phyloP scores from a whole-genome alignment of 2,329 filamentous ascomycete genomes.

The Ceratocystis huliohia region DNA sequence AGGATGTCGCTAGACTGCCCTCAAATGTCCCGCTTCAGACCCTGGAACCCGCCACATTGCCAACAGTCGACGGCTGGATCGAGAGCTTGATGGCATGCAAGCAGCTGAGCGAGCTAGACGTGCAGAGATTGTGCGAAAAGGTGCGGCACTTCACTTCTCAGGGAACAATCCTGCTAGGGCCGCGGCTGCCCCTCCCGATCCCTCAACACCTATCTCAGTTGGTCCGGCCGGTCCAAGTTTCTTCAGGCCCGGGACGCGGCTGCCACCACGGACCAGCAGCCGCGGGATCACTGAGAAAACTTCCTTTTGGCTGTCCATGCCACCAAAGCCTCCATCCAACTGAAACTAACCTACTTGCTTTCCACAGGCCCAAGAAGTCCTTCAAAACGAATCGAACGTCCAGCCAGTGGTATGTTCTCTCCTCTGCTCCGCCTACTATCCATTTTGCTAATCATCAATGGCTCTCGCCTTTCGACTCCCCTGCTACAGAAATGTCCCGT shows the following conservation, averaged over 20 bases:
- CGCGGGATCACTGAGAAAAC: constrained; percentile 38
- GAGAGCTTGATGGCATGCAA: constrained; percentile 98
- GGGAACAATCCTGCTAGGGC: not conserved
- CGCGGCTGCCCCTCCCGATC: not conserved
- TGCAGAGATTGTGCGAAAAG: constrained; percentile 96
- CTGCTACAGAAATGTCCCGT: constrained; percentile 81
- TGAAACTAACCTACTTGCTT: not conserved
- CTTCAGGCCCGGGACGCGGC: constrained; percentile 48
- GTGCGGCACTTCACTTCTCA: constrained; percentile 35
- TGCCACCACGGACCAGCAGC: constrained; percentile 63
- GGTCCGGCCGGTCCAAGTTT: constrained; percentile 54
- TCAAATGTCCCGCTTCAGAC: constrained; percentile 58
- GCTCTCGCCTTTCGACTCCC: not conserved
- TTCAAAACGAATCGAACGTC: constrained; percentile 96
- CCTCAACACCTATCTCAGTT: not conserved
- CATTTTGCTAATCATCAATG: not conserved
- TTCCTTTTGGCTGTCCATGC: not conserved
- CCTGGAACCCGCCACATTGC: constrained; percentile 73
- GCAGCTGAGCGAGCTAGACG: constrained; percentile 86
- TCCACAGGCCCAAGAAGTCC: constrained; percentile 77
- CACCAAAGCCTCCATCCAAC: not conserved
- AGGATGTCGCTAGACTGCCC: constrained; percentile 82
- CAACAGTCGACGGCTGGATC: constrained; percentile 94
- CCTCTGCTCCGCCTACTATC: not conserved
- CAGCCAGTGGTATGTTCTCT: constrained; percentile 74